Base-by-base conservation (phyloP, 2,329 filamentous ascomycete genomes). In the Xenosphaeropsis pyriputrescens region DNA sequence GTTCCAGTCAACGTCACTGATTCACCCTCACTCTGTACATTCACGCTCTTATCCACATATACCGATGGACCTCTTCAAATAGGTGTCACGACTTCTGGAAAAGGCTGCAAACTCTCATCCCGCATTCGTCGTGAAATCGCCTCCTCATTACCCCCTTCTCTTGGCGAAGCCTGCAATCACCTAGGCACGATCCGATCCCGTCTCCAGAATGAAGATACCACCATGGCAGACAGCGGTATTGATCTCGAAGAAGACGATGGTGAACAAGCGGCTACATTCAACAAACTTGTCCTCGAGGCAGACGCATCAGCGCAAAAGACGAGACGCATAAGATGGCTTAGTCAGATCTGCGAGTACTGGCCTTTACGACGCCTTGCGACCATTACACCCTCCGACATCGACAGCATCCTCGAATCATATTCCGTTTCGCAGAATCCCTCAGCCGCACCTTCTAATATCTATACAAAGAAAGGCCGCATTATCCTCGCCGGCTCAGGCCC, bases 331-430 rank as follows among this genome's bases (percentile, higher is more conserved):
- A 74, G 91, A 41, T 98, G 91, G 91, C 67, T 98, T 1, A 75
- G 82, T 15, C 91, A 98, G 56, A 85, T 98, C 37, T 98, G 91
- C 67, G 91, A 98, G 63, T 98, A 98, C 61, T 98, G 91, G 91
- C 88, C 91, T 2, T 67, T 98, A 18, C 78, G 77, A 45, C 75
- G 83, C 14, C 70, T 98, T 1, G 85, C 86, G 6, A 68, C 70
- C 31, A 79, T 96, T 45, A 79, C 72, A 3, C 85, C 94, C 50
- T 69, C 70, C 7, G 88, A 96, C 47, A 76, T 95, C 6, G 75
- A 84, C 13, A 57, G 62, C 11, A 74, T 96, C 0, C 67, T 98
- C n/a, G 63, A 71, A 44, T 76, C 82, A 2, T 94, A 93, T 51
- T 62, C 67, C 3, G 22, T 9, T 9, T 26, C 22, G 22, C 22